These are phyloP conservation scores for Cyberlindnera mississippiensis DNA, from an alignment of 805 yeast genomes.

Conservation along the genomic window DNA sequence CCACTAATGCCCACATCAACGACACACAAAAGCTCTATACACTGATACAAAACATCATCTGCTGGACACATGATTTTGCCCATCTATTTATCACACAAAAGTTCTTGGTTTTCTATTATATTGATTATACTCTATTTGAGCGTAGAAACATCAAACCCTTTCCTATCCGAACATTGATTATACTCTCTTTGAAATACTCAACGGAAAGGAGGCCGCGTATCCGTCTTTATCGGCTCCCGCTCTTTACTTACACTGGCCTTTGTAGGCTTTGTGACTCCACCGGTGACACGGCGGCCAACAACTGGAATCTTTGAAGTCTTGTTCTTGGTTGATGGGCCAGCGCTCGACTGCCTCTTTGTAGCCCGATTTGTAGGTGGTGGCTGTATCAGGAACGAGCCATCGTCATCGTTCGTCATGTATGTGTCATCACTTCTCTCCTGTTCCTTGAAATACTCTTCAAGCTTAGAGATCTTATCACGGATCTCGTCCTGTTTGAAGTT, in stretches of 20 bases:
- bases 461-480: constrained; percentile 16
- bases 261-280: constrained; percentile 21
- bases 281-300: constrained; percentile 11
- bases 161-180: neutral
- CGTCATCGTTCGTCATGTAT: constrained; percentile 31
- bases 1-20: neutral
- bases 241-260: constrained; percentile 23
- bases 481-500: constrained; percentile 18
- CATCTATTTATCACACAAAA: neutral
- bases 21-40: neutral
- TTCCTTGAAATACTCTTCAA: constrained; percentile 20
- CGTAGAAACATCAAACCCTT: too few relatives aligned
- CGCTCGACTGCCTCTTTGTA: too few relatives aligned
- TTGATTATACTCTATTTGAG: neutral
- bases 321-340: neutral
- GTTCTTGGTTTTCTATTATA: neutral
- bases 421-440: constrained; percentile 24
- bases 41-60: constrained; percentile 1
- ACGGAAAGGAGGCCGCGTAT: constrained; percentile 26
- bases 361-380: constrained; percentile 17
- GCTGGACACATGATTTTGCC: neutral
- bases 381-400: constrained; percentile 28
- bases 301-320: constrained; percentile 10
- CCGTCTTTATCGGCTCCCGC: constrained; percentile 13
- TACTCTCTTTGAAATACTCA: neutral